Percentiles rank a stretch among this genome's conserved stretches.
phyloP scores from a whole-genome alignment of 805 yeast genomes.

The Wickerhamiella azymoides region DNA sequence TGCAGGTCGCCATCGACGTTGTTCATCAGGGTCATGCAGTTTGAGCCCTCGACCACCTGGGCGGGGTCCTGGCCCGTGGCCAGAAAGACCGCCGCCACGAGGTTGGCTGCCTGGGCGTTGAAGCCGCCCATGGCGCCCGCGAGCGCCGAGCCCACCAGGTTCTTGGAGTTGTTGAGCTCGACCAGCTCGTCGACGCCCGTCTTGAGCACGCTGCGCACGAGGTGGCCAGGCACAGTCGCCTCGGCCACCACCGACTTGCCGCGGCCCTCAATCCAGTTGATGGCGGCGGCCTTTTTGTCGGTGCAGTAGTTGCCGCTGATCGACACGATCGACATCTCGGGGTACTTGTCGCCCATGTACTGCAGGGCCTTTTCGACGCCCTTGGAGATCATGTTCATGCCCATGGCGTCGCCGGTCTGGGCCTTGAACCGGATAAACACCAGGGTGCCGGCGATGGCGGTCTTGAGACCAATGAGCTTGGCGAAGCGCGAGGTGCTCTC shows the following conservation, averaged over 20 bases:
- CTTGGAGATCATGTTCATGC: constrained; percentile 99
- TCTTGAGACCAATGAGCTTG: constrained; percentile 74
- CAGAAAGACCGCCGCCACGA: constrained; percentile 83
- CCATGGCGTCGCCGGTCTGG: constrained; percentile 99
- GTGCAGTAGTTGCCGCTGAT: constrained; percentile 96
- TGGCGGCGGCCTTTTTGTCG: constrained; percentile 95
- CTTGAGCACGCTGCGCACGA: constrained; percentile 71
- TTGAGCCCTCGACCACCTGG: constrained; percentile 93
- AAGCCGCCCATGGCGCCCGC: constrained; percentile 98
- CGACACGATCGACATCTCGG: constrained; percentile 84
- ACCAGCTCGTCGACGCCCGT: constrained; percentile 87
- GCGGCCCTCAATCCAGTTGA: constrained; percentile 98
- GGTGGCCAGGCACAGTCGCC: constrained; percentile 72
- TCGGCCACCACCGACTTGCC: constrained; percentile 97
- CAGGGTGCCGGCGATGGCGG: constrained; percentile 87
- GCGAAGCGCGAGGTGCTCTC: constrained; percentile 97
- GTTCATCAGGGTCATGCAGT: constrained; percentile 92
- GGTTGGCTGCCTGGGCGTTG: constrained; percentile 95
- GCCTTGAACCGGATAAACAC: constrained; percentile 87
- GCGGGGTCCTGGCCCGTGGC: constrained; percentile 99
- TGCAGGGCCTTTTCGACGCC: constrained; percentile 85
- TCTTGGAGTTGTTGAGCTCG: constrained; percentile 76
- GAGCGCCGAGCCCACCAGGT: constrained; percentile 92
- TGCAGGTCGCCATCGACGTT: constrained; percentile 67
- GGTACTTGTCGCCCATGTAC: constrained; percentile 76